Evolutionary conservation across 768 basidiomycete species (phyloP).

Genomic region (Xanthoconium purpureum): DNA sequence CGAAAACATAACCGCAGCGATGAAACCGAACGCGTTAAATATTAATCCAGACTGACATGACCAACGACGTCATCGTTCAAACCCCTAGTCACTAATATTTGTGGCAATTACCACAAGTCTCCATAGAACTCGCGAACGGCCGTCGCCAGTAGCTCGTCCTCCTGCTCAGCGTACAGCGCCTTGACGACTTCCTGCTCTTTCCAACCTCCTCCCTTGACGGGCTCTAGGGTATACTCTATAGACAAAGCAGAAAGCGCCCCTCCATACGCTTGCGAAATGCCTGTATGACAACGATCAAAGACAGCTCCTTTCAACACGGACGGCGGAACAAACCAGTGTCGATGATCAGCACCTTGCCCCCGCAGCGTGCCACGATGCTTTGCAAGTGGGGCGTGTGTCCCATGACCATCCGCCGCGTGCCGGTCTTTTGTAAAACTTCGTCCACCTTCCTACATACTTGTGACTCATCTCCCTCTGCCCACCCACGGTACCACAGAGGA

Average conservation of each 20-base stretch:
- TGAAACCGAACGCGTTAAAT: constrained; percentile 20
- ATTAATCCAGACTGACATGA: constrained; percentile 8
- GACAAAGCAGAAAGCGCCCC: constrained; percentile 87
- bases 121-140: constrained; percentile 25
- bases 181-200: constrained; percentile 37
- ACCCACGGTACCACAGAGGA: constrained; percentile 93
- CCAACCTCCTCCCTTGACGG: constrained; percentile 39
- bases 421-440: constrained; percentile 65
- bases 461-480: constrained; percentile 74
- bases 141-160: constrained; percentile 29
- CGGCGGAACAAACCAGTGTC: constrained; percentile 69
- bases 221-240: constrained; percentile 79
- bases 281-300: constrained; percentile 35
- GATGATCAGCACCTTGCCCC: constrained; percentile 92
- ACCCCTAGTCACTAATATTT: constrained; percentile 8
- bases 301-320: not conserved
- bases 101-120: constrained; percentile 15
- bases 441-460: constrained; percentile 71
- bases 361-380: constrained; percentile 82
- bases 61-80: constrained; percentile 21
- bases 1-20: not conserved
- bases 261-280: constrained; percentile 96
- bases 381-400: constrained; percentile 94
- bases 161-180: constrained; percentile 33
- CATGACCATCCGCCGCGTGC: constrained; percentile 89